A percentile compares a stretch with the other conserved stretches of the same genome.
These are phyloP conservation scores for Liriodendron chinense DNA, from an alignment of 164 flowering plant species.

Conservation along the genomic window DNA sequence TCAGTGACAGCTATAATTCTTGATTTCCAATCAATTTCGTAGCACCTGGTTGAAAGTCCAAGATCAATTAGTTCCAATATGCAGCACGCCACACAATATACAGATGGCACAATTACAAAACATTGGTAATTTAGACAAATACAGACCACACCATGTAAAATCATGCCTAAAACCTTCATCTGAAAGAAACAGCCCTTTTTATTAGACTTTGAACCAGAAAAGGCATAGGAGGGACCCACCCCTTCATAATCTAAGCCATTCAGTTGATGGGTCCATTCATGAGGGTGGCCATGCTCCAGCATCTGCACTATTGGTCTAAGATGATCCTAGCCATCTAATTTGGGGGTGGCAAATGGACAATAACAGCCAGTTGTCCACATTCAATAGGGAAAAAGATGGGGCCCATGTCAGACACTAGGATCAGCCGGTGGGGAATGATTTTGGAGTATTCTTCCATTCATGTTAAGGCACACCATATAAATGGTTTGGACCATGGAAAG, in stretches of 20 bases:
- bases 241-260: not conserved
- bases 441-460: not conserved
- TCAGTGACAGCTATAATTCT: slow-evolving; percentile 80
- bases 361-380: too few relatives aligned
- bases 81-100: not conserved
- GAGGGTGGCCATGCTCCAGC: not conserved
- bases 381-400: too few relatives aligned
- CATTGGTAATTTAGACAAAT: not conserved
- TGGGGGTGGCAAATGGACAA: too few relatives aligned
- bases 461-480: not conserved
- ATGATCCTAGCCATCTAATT: too few relatives aligned
- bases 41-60: slow-evolving; percentile 56
- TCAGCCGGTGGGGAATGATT: too few relatives aligned
- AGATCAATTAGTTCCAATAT: not conserved
- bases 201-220: not conserved
- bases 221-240: not conserved
- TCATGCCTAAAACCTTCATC: not conserved
- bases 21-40: slow-evolving; percentile 95
- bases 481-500: not conserved
- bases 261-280: not conserved
- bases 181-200: not conserved
- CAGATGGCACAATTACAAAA: not conserved
- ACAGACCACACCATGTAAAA: not conserved
- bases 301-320: not conserved
- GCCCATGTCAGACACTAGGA: too few relatives aligned